These are phyloP conservation scores for Erucastrum elatum DNA, from an alignment of 345 rosid species.

Conservation along the genomic window DNA sequence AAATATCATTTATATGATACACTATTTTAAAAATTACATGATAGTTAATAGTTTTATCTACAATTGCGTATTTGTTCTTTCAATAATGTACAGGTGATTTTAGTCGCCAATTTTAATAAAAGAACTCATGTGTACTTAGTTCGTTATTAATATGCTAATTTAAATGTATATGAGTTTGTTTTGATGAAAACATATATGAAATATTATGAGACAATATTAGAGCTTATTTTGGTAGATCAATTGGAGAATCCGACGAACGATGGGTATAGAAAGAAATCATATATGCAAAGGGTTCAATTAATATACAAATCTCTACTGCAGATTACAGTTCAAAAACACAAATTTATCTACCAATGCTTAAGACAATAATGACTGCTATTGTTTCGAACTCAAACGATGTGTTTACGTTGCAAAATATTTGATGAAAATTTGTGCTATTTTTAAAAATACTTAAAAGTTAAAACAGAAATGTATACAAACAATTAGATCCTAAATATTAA, in stretches of 20 bases:
- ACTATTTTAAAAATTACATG: neutral
- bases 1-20: neutral
- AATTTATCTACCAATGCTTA: neutral
- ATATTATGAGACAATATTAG: neutral
- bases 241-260: neutral
- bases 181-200: neutral
- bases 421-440: no score
- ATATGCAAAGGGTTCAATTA: neutral
- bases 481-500: neutral
- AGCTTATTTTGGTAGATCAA: neutral
- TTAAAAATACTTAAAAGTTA: no score
- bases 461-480: slow-evolving; percentile 2
- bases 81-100: neutral
- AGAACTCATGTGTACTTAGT: neutral
- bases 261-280: neutral
- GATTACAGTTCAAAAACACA: neutral
- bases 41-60: neutral
- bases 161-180: neutral
- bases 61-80: neutral
- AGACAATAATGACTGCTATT: neutral
- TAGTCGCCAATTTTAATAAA: neutral
- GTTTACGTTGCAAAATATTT: slow-evolving; percentile 3
- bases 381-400: neutral
- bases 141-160: neutral
- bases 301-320: neutral